These are phyloP conservation scores for Fusarium goolgardi DNA, from an alignment of 2,329 filamentous ascomycete genomes.

Conservation along the genomic window DNA sequence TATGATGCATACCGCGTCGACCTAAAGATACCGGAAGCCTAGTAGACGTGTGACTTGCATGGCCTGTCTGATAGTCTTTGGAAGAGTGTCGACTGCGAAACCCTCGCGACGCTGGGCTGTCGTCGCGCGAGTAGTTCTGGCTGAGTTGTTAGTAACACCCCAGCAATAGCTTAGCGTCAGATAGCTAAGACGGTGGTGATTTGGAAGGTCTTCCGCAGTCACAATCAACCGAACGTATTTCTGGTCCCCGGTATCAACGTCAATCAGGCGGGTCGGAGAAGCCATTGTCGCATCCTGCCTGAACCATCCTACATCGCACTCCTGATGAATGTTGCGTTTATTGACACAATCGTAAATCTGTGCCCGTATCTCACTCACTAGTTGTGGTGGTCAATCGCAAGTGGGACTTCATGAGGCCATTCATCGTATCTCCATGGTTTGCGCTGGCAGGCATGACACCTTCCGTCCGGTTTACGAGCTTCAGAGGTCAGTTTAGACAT, in stretches of 20 bases:
- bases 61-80: not conserved
- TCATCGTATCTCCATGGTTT: not conserved
- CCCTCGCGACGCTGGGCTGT: no score
- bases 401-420: no score
- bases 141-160: no score
- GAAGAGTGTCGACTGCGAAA: no score
- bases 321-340: not conserved
- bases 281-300: not conserved
- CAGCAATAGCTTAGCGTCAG: no score
- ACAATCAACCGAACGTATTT: not conserved
- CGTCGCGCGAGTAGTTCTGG: no score
- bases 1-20: constrained; percentile 18
- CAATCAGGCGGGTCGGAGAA: constrained; percentile 2
- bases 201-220: not conserved
- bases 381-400: not conserved
- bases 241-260: not conserved
- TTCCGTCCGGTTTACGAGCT: not conserved
- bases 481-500: not conserved
- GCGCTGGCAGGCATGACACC: not conserved
- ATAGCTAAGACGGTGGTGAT: not conserved
- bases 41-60: constrained; percentile 6
- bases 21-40: constrained; percentile 8
- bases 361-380: not conserved
- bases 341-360: not conserved
- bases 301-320: constrained; percentile 9